Evolutionary conservation across 345 rosid genomes (phyloP).

Genomic region (Erodium maritimum): DNA sequence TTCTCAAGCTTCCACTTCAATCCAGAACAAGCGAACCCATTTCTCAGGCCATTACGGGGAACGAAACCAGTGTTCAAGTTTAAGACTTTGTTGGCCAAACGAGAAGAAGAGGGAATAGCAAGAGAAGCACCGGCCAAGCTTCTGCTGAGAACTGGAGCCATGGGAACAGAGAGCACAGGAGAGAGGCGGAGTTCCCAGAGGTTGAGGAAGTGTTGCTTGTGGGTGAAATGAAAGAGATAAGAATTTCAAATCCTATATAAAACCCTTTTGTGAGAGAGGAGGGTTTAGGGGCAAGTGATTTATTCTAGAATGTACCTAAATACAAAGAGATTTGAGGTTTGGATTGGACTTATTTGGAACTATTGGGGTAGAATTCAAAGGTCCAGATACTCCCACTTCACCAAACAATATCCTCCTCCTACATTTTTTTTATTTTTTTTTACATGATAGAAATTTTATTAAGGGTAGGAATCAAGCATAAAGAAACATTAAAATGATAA

Average conservation of each 20-base stretch:
- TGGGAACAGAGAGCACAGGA: conserved; percentile 8
- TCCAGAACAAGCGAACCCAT: conserved; percentile 37
- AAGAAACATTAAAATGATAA: too few species aligned
- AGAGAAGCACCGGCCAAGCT: conserved; percentile 37
- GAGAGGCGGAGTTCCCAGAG: not conserved
- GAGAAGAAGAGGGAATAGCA: conserved; percentile 34
- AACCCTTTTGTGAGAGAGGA: conserved; percentile 26
- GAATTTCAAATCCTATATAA: not conserved
- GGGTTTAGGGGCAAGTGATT: conserved; percentile 32
- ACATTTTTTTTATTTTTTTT: too few species aligned
- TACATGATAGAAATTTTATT: too few species aligned
- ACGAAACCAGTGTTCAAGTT: conserved; percentile 31
- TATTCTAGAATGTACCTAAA: conserved; percentile 26
- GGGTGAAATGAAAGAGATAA: not conserved
- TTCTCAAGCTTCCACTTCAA: conserved; percentile 49
- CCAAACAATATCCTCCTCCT: too few species aligned
- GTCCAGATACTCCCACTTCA: too few species aligned
- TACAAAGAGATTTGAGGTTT: too few species aligned
- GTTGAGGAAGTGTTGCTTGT: not conserved
- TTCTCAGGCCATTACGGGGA: conserved; percentile 29
- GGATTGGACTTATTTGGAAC: too few species aligned
- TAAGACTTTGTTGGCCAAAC: conserved; percentile 20
- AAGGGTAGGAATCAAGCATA: too few species aligned
- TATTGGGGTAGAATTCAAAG: too few species aligned
- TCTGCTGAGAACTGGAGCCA: conserved; percentile 80